Percentiles rank a stretch among this genome's conserved stretches.
These are phyloP conservation scores for Salix arbutifolia DNA, from an alignment of 345 rosid genomes.

Conservation along the genomic window DNA sequence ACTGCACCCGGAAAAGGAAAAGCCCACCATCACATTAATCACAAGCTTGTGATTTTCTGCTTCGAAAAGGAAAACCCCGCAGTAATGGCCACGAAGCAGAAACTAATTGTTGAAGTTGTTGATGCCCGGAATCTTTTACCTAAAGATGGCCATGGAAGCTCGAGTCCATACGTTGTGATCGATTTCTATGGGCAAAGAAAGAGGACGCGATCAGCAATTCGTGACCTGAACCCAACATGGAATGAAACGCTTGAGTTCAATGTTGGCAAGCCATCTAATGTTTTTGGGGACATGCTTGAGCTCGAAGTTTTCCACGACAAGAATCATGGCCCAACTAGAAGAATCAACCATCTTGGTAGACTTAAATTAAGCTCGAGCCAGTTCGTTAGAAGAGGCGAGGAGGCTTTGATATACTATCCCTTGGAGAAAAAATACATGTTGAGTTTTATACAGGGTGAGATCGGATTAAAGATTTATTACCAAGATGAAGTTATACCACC, in stretches of 20 bases:
- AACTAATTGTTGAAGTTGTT: slow-evolving; percentile 72
- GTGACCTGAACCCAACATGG: slow-evolving; percentile 78
- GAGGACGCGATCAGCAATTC: slow-evolving; percentile 48
- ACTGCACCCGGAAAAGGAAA: neutral
- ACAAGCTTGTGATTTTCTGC: neutral
- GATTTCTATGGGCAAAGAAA: slow-evolving; percentile 77
- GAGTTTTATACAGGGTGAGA: slow-evolving; percentile 66
- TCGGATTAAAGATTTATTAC: slow-evolving; percentile 70
- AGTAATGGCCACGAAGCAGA: slow-evolving; percentile 44
- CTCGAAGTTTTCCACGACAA: slow-evolving; percentile 70
- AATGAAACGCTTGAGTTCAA: slow-evolving; percentile 65
- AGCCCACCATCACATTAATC: neutral
- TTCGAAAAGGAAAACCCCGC: neutral
- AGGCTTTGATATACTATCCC: slow-evolving; percentile 69
- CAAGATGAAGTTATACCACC: slow-evolving; percentile 38
- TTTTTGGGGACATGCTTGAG: slow-evolving; percentile 65
- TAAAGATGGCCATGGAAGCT: slow-evolving; percentile 79
- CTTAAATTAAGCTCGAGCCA: slow-evolving; percentile 55
- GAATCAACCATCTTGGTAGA: slow-evolving; percentile 68
- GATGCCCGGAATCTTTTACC: slow-evolving; percentile 67
- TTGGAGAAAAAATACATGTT: slow-evolving; percentile 56
- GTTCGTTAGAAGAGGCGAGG: slow-evolving; percentile 82
- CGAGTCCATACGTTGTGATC: slow-evolving; percentile 78
- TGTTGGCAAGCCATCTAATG: slow-evolving; percentile 49
- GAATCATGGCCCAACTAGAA: slow-evolving; percentile 58